These are phyloP conservation scores for Harringtonia lauricola DNA, from an alignment of 2,329 filamentous ascomycete species.

Conservation along the genomic window DNA sequence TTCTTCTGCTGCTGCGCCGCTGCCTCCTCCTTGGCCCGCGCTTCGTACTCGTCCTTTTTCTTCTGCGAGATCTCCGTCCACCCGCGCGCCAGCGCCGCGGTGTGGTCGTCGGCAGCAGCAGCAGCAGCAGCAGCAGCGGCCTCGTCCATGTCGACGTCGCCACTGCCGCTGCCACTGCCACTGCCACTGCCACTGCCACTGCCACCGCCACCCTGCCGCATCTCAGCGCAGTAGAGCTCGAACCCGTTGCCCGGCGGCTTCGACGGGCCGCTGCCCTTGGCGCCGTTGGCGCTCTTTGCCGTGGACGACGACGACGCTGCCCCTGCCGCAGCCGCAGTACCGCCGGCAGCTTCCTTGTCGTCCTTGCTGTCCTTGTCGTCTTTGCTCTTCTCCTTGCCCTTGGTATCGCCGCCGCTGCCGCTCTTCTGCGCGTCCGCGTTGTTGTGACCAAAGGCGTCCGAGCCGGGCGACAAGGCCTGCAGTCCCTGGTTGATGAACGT, in stretches of 20 bases:
- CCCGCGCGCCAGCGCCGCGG: conserved; percentile 40
- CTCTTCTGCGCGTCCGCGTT: conserved; percentile 7
- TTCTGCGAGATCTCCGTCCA: conserved; percentile 43
- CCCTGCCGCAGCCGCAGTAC: too few relatives aligned
- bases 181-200: too few relatives aligned
- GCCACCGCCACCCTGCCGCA: too few relatives aligned
- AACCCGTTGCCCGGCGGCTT: conserved; percentile 38
- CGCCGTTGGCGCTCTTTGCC: conserved; percentile 23
- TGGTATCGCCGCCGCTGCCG: conserved; percentile 11
- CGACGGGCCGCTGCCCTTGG: conserved; percentile 16
- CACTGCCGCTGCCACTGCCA: conserved; percentile 17
- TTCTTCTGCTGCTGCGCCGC: conserved; percentile 12
- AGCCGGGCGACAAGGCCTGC: conserved; percentile 35
- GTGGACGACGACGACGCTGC: too few relatives aligned
- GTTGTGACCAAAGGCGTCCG: conserved; percentile 34
- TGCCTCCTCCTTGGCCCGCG: conserved; percentile 31
- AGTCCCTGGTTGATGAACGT: conserved; percentile 36
- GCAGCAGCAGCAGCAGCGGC: conserved; percentile 3
- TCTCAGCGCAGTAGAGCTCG: conserved; percentile 43
- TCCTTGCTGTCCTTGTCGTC: not conserved
- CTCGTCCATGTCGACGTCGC: conserved; percentile 28
- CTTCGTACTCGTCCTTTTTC: conserved; percentile 37
- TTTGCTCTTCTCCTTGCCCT: conserved; percentile 22
- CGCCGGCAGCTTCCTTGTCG: not conserved
- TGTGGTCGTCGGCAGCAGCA: not conserved